These are phyloP conservation scores for Nannizzia gypsea DNA, from an alignment of 2,329 filamentous ascomycete species.

Conservation along the genomic window DNA sequence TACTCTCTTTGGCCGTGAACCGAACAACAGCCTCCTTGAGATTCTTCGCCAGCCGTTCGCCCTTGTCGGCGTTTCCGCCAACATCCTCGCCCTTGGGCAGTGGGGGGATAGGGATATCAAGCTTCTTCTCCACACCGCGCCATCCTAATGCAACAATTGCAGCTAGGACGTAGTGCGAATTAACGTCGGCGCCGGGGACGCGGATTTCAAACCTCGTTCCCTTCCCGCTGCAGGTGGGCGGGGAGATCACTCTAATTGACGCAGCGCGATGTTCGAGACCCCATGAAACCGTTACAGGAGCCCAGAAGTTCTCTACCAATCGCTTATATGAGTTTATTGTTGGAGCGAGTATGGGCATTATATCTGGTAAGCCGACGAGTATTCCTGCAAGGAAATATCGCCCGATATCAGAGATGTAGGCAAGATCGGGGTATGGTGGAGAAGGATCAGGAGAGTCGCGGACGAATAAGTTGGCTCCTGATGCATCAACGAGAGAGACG, in stretches of 20 bases:
- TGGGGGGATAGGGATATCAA: conserved; percentile 69
- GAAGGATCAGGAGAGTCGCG: conserved; percentile 60
- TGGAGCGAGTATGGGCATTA: conserved; percentile 91
- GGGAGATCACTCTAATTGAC: conserved; percentile 77
- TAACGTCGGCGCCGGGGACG: conserved; percentile 87
- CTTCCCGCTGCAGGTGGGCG: conserved; percentile 70
- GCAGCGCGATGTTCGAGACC: conserved; percentile 89
- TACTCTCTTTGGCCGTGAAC: conserved; percentile 65
- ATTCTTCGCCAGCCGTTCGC: conserved; percentile 68
- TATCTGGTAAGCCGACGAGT: conserved; percentile 75
- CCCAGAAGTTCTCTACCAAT: conserved; percentile 98
- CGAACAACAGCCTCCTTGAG: conserved; percentile 70
- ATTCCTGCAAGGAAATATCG: conserved; percentile 88
- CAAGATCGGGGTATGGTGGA: conserved; percentile 62
- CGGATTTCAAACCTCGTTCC: conserved; percentile 88
- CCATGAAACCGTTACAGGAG: conserved; percentile 94
- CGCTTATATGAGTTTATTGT: conserved; percentile 98
- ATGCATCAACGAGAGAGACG: conserved; percentile 68
- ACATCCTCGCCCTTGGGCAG: conserved; percentile 76
- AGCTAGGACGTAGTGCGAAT: conserved; percentile 75
- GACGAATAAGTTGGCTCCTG: conserved; percentile 74
- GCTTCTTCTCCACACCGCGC: conserved; percentile 84
- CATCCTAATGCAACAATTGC: conserved; percentile 81
- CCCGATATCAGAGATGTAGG: conserved; percentile 72
- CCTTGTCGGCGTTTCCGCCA: conserved; percentile 58